Evolutionary conservation across 2,329 filamentous ascomycete genomes (phyloP), one percentile per base, ranked within the genome.

Genomic region (Curvularia eragrostidis): DNA sequence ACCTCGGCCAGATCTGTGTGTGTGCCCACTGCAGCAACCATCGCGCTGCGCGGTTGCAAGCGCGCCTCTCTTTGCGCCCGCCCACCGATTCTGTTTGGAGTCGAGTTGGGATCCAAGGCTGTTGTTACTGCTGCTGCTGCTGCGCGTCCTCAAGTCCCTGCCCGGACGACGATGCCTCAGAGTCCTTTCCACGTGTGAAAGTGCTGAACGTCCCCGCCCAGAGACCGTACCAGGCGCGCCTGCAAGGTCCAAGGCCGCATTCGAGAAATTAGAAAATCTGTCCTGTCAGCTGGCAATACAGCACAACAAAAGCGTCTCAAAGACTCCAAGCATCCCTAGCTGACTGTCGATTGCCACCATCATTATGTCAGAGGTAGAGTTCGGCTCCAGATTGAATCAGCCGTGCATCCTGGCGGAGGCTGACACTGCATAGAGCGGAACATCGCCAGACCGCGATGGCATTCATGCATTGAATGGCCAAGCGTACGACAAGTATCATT

Each of bases 401-500:
- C 46, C 24, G 42, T 48, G 26, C 10, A 28, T 13, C 34, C 32
- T 10, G 12, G n/a, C 23, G 32, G 44, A 24, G 43, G 39, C 51
- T 58, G 46, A 58, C 46, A 42, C 3, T 13, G 24, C 34, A 12
- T 30, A 58, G 55, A 54, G 44, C 10, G 55, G 51, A 30, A 44
- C 55, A 21, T 58, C 55, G 21, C 55, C 55, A 48, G 44, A 58
- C 34, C 46, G 55, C 46, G 55, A 58, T 32, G 51, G 39, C 32
- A 58, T 58, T 32, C 28, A 55, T 41, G 26, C 28, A 10, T 18
- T 47, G 28, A 58, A 55, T 55, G 56, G 56, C 26, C 52, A 46
- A 6, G 41, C 56, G 13, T 55, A 55, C 26, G 56, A 58, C 24
- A 58, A 58, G 42, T 55, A 58, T 47, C 54, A 53, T 34, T 59